Percentiles rank a stretch among this genome's conserved stretches.
phyloP scores from a whole-genome alignment of 495 filamentous ascomycete species.

The Sordaria brevicollis region DNA sequence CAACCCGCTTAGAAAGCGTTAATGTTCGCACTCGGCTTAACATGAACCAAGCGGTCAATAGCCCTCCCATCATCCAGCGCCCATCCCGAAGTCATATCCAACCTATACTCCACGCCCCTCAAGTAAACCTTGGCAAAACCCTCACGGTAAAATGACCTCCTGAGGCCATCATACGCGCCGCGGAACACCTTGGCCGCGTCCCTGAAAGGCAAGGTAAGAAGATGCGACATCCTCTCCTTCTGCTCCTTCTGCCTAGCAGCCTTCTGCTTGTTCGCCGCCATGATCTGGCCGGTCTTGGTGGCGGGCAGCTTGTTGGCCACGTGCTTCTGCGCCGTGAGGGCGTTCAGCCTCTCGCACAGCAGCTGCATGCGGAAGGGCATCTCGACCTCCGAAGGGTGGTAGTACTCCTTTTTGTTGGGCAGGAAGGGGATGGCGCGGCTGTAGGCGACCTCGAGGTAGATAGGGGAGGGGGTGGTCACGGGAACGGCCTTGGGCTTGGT shows the following conservation, averaged over 20 bases:
- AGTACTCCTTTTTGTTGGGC: constrained; percentile 20
- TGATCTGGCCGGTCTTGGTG: neutral
- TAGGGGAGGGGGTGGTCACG: constrained; percentile 1
- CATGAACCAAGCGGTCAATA: constrained; percentile 34
- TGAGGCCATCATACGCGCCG: constrained; percentile 20
- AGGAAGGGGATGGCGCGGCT: constrained; percentile 26
- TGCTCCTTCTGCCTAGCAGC: constrained; percentile 20
- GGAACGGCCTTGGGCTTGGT: neutral
- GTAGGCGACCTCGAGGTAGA: constrained; percentile 28
- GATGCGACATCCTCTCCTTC: constrained; percentile 33
- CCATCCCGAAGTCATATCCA: constrained; percentile 40
- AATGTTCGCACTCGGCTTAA: constrained; percentile 31
- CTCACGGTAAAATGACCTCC: constrained; percentile 32
- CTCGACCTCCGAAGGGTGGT: constrained; percentile 25
- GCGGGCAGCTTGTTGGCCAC: constrained; percentile 12
- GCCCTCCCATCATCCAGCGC: constrained; percentile 40
- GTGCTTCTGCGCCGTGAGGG: neutral
- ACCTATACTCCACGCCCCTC: constrained; percentile 30
- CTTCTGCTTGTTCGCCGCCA: constrained; percentile 13
- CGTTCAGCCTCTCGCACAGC: constrained; percentile 7
- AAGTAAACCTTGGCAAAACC: constrained; percentile 35
- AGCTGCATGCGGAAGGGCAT: constrained; percentile 27
- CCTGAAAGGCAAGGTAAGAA: constrained; percentile 42
- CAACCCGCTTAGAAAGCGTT: constrained; percentile 36
- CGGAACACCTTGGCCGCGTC: constrained; percentile 22